Conservation (phyloP, 2,329 filamentous ascomycete genomes). For the Xylaria sp. region DNA sequence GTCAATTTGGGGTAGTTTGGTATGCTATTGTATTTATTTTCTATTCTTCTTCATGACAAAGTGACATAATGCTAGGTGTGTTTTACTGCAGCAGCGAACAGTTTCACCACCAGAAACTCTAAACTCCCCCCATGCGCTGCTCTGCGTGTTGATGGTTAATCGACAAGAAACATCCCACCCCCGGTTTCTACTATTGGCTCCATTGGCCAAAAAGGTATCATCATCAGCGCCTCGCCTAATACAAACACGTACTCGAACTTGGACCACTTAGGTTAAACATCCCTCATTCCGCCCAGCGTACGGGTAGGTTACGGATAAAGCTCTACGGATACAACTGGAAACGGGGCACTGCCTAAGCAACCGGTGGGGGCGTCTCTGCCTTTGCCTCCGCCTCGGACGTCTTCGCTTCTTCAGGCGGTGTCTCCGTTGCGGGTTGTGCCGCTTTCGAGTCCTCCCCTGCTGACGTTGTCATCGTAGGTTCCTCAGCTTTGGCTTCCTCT, state of each 20-base stretch:
- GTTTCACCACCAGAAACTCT: no score
- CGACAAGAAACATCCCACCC: no score
- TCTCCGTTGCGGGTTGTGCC: slow-evolving; percentile 3
- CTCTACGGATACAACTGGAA: not conserved
- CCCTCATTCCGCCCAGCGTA: no score
- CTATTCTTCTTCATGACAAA: no score
- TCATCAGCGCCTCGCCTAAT: slow-evolving; percentile 30
- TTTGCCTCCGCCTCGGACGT: not conserved
- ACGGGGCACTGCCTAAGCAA: slow-evolving; percentile 7
- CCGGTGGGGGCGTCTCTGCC: slow-evolving; percentile 1
- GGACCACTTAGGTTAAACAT: no score
- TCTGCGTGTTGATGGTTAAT: no score
- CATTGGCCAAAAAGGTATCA: slow-evolving; percentile 28
- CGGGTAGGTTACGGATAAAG: not conserved
- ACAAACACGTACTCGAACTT: slow-evolving; percentile 24
- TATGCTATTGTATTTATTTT: no score
- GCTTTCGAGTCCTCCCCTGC: slow-evolving; percentile 3
- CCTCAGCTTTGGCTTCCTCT: slow-evolving; percentile 9
- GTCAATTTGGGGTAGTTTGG: no score
- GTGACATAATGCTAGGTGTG: no score
- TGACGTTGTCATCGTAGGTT: not conserved
- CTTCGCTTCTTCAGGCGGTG: not conserved
- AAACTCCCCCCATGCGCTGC: no score
- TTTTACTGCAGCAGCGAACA: no score
- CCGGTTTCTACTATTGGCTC: slow-evolving; percentile 3